Conservation (phyloP, 495 filamentous ascomycete species). For the Neurospora sp. region DNA sequence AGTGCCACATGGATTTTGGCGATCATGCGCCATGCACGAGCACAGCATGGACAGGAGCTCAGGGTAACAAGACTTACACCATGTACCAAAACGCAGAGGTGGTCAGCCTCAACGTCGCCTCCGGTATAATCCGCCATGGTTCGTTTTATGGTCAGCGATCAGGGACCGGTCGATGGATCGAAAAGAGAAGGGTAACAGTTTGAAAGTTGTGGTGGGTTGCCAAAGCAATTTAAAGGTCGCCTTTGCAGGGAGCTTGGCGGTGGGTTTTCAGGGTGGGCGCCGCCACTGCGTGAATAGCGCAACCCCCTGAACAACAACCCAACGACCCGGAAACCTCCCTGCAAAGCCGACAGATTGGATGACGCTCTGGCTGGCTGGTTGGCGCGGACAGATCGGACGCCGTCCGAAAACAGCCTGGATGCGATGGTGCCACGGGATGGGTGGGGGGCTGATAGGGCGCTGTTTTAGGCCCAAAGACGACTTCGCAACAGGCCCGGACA, state of each 20-base stretch:
- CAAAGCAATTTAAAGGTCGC: neutral
- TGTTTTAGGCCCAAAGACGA: neutral
- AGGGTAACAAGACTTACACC: slow-evolving; percentile 46
- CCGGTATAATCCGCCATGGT: slow-evolving; percentile 26
- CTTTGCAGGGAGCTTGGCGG: neutral
- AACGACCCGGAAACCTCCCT: neutral
- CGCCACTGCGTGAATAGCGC: neutral
- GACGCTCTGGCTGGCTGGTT: neutral
- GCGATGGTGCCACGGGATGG: neutral
- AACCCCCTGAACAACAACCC: neutral
- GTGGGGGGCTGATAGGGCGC: neutral
- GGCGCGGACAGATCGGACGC: neutral
- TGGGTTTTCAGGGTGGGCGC: neutral
- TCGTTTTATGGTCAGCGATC: neutral
- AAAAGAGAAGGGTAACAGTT: neutral
- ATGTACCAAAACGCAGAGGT: slow-evolving; percentile 92
- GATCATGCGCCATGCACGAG: slow-evolving; percentile 1
- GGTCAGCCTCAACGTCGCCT: slow-evolving; percentile 39
- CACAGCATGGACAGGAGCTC: neutral
- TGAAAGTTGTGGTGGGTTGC: neutral
- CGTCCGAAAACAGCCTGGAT: neutral
- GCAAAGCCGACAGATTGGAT: neutral
- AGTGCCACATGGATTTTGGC: neutral
- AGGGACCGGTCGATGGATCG: neutral
- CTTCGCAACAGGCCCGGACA: neutral